Conservation (phyloP, 176 grass and related monocot genomes). For the Urochloa ruziziensis region DNA sequence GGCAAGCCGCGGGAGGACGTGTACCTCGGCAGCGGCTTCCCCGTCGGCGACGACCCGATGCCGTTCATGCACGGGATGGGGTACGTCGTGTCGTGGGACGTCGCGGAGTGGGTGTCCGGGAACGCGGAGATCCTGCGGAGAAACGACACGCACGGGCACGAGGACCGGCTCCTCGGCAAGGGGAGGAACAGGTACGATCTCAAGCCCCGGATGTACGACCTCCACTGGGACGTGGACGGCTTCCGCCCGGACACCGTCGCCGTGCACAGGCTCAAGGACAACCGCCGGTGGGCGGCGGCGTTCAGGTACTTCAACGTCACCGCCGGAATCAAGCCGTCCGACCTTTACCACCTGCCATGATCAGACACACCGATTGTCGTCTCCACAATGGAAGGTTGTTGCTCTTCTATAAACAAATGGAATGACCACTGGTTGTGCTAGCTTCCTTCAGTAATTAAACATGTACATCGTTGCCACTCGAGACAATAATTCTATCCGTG, state of each 20-base stretch:
- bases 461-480: no score
- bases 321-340: constrained; percentile 9
- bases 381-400: no score
- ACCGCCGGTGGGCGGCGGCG: constrained; percentile 53
- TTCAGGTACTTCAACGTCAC: constrained; percentile 80
- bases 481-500: no score
- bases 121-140: constrained; percentile 38
- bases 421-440: no score
- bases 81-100: constrained; percentile 73
- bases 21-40: constrained; percentile 60
- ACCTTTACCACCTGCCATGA: constrained; percentile 39
- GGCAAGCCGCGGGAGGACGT: constrained; percentile 49
- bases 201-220: constrained; percentile 73
- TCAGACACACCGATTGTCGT: no score
- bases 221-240: constrained; percentile 43
- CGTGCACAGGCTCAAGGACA: constrained; percentile 80
- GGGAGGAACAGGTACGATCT: constrained; percentile 60
- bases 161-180: constrained; percentile 55
- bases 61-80: constrained; percentile 92
- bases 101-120: constrained; percentile 47
- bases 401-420: no score
- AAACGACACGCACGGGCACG: constrained; percentile 56
- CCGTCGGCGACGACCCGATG: constrained; percentile 53
- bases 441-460: no score
- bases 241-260: constrained; percentile 66